Percentiles rank a stretch among this genome's conserved stretches.
Conservation (phyloP, 768 basidiomycete species). For the Lactarius quietus region DNA sequence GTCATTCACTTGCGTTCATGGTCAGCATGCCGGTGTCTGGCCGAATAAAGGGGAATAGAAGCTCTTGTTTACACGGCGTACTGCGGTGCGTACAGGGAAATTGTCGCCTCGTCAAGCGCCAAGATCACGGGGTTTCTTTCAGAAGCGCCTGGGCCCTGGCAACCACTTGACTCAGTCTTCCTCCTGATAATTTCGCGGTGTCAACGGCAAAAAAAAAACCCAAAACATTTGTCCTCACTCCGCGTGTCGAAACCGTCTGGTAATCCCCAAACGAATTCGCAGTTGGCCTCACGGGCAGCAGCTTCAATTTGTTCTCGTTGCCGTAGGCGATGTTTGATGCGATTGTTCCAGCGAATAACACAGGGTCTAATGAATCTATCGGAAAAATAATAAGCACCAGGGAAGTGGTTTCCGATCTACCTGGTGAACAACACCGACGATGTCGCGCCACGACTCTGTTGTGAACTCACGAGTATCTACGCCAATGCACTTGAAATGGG, state of each 20-base stretch:
- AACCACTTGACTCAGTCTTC: conserved; percentile 66
- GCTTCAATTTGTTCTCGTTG: conserved; percentile 75
- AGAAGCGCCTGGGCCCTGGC: conserved; percentile 83
- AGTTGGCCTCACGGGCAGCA: conserved; percentile 88
- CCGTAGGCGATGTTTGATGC: conserved; percentile 95
- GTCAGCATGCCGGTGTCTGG: background rate
- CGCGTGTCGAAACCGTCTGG: conserved; percentile 92
- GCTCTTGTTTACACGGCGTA: conserved; percentile 72
- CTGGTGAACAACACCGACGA: conserved; percentile 92
- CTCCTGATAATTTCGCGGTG: conserved; percentile 53
- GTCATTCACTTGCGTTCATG: conserved; percentile 62
- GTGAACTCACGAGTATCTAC: conserved; percentile 85
- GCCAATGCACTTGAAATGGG: conserved; percentile 8
- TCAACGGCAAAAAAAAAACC: too few relatives aligned
- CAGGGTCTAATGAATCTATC: conserved; percentile 53
- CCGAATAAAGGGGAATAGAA: background rate
- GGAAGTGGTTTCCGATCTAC: conserved; percentile 27
- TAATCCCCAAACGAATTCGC: conserved; percentile 94
- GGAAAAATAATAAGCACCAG: background rate
- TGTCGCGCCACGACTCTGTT: conserved; percentile 78
- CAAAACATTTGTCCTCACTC: conserved; percentile 65
- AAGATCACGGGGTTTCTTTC: conserved; percentile 85
- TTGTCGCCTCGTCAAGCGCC: conserved; percentile 87
- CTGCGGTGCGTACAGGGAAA: conserved; percentile 83
- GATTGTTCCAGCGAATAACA: conserved; percentile 89